phyloP scores from a whole-genome alignment of 2,329 filamentous ascomycete genomes.

The Diplodia corticola region DNA sequence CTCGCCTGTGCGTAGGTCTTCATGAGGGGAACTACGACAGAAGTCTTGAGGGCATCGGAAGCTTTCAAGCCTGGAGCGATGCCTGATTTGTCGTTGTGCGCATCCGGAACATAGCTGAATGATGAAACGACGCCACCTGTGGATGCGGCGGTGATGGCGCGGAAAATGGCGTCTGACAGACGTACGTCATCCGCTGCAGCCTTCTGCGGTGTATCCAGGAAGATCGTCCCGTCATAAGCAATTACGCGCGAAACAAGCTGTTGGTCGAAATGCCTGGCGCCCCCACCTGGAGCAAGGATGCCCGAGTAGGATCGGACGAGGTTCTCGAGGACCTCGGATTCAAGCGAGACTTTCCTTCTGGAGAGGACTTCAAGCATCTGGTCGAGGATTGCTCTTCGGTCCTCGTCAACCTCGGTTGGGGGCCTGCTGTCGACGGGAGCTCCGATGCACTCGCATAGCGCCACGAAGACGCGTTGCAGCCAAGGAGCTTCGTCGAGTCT shows the following conservation, averaged over 20 bases:
- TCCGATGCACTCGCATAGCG: constrained; percentile 38
- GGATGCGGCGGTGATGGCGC: neutral
- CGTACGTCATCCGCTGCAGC: neutral
- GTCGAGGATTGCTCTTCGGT: constrained; percentile 28
- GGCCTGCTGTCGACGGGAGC: constrained; percentile 32
- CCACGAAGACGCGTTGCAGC: constrained; percentile 45
- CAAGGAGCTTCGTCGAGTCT: constrained; percentile 45
- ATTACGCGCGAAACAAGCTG: constrained; percentile 36
- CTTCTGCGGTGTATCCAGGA: constrained; percentile 31
- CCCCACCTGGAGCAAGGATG: neutral
- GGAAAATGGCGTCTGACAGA: constrained; percentile 15
- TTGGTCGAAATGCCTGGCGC: neutral
- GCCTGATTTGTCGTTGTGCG: neutral
- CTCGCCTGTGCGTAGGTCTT: constrained; percentile 37
- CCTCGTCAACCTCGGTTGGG: constrained; percentile 18
- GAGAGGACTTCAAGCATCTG: constrained; percentile 32
- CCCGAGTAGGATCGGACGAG: constrained; percentile 40
- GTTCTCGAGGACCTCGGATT: constrained; percentile 32
- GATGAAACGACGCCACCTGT: neutral
- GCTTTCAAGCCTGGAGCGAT: neutral
- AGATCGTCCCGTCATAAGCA: constrained; percentile 36
- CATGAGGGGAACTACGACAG: constrained; percentile 36
- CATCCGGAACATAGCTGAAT: neutral
- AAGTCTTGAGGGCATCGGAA: constrained; percentile 12
- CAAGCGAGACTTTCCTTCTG: constrained; percentile 31